Conservation (phyloP, 2,329 filamentous ascomycete genomes). For the Sarocladium oryzae region DNA sequence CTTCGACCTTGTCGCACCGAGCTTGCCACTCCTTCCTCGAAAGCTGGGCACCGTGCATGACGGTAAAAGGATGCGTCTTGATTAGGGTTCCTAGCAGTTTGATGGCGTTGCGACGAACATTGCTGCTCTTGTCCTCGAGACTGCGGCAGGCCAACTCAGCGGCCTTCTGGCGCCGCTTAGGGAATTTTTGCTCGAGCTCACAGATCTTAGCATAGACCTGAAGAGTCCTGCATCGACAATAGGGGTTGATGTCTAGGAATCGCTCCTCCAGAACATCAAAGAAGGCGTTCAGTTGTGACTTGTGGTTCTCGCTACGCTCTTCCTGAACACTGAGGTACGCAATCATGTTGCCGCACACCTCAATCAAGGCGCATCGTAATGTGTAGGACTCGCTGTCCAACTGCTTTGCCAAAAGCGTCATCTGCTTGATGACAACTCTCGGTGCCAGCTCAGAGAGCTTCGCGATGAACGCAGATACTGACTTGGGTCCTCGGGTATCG, state of each 20-base stretch:
- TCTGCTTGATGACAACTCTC: conserved; percentile 91
- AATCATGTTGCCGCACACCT: conserved; percentile 95
- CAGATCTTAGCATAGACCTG: conserved; percentile 91
- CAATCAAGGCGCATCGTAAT: conserved; percentile 85
- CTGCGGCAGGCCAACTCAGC: conserved; percentile 84
- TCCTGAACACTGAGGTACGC: conserved; percentile 84
- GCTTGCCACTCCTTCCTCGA: conserved; percentile 79
- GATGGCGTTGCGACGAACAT: conserved; percentile 90
- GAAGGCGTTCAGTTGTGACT: conserved; percentile 91
- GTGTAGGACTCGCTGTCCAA: conserved; percentile 97
- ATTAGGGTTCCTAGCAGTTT: conserved; percentile 84
- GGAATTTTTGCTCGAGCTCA: conserved; percentile 92
- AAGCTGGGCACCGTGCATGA: conserved; percentile 83
- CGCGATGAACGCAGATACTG: conserved; percentile 86
- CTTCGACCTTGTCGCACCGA: conserved; percentile 74
- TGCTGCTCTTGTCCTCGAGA: conserved; percentile 96
- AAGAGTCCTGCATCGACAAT: conserved; percentile 84
- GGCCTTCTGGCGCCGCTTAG: conserved; percentile 80
- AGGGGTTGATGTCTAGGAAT: conserved; percentile 94
- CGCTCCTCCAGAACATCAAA: conserved; percentile 95
- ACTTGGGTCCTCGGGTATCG: conserved; percentile 91
- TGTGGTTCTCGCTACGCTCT: conserved; percentile 86
- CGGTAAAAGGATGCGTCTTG: conserved; percentile 88
- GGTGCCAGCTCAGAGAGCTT: conserved; percentile 91
- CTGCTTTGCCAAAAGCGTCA: conserved; percentile 90